Conservation (phyloP, 2,329 filamentous ascomycete species). For the Fusarium pseudocircinatum region DNA sequence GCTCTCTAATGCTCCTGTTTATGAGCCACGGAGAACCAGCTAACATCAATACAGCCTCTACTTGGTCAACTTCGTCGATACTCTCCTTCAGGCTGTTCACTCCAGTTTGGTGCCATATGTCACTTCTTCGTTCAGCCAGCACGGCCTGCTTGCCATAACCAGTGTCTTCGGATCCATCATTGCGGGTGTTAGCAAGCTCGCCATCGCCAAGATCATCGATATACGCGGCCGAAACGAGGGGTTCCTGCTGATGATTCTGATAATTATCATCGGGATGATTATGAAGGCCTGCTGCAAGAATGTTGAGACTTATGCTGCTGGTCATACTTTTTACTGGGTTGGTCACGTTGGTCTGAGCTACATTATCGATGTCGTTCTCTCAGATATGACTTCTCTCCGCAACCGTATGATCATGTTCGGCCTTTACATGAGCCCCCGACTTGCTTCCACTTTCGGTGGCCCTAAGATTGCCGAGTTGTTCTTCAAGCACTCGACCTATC, state of each 20-base stretch:
- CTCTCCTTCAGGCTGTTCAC: slow-evolving; percentile 50
- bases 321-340: slow-evolving; percentile 71
- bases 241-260: slow-evolving; percentile 53
- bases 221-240: slow-evolving; percentile 59
- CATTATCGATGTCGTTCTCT: slow-evolving; percentile 54
- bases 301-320: slow-evolving; percentile 67
- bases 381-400: slow-evolving; percentile 55
- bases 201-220: slow-evolving; percentile 60
- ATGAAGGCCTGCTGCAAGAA: slow-evolving; percentile 70
- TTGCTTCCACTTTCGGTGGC: slow-evolving; percentile 56
- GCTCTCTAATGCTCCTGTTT: background rate
- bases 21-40: background rate
- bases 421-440: slow-evolving; percentile 54
- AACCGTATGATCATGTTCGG: slow-evolving; percentile 58
- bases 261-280: slow-evolving; percentile 64
- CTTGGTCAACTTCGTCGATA: slow-evolving; percentile 52
- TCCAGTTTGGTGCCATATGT: slow-evolving; percentile 69
- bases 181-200: slow-evolving; percentile 50
- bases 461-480: slow-evolving; percentile 39
- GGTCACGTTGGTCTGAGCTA: slow-evolving; percentile 58
- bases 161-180: slow-evolving; percentile 65
- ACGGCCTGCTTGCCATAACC: slow-evolving; percentile 72
- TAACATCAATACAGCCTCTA: slow-evolving; percentile 47
- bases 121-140: slow-evolving; percentile 71
- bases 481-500: slow-evolving; percentile 36